These are phyloP conservation scores for Limtongia smithiae DNA, from an alignment of 805 yeast species.

Conservation along the genomic window DNA sequence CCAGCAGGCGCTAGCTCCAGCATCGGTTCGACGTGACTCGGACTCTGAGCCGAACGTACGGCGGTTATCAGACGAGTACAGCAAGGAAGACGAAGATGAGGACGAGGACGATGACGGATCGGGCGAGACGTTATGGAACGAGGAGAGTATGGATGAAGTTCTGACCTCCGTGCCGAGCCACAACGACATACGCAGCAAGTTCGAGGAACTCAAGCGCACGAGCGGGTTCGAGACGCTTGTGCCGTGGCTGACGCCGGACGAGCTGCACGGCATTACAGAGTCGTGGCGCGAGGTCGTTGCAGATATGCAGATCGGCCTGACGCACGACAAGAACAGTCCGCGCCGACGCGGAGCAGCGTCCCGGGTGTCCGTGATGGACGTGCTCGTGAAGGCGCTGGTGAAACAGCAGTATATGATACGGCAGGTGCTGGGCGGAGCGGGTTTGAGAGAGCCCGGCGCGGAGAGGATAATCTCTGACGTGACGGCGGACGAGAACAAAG, in stretches of 20 bases:
- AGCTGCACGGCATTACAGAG: constrained; percentile 1
- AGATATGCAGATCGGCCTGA: not conserved
- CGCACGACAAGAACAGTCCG: not conserved
- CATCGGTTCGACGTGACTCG: constrained; percentile 1
- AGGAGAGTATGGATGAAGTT: not conserved
- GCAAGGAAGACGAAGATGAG: not conserved
- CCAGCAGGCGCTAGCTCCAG: not conserved
- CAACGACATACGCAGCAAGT: constrained; percentile 12
- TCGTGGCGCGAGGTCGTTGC: not conserved
- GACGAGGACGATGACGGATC: not conserved
- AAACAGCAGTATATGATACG: constrained; percentile 16
- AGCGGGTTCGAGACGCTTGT: constrained; percentile 6
- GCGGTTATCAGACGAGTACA: constrained; percentile 1
- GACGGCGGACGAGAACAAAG: not conserved
- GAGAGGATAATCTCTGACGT: too few relatives aligned
- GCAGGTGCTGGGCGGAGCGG: not conserved
- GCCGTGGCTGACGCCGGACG: constrained; percentile 13
- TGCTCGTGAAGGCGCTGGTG: constrained; percentile 9
- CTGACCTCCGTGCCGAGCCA: not conserved
- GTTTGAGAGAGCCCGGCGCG: too few relatives aligned
- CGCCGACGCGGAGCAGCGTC: not conserved
- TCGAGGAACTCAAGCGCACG: constrained; percentile 6
- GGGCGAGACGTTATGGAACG: not conserved
- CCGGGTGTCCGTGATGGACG: not conserved
- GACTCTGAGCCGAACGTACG: not conserved